Conservation (phyloP, 2,329 filamentous ascomycete species). For the Clarireedia monteithiana region DNA sequence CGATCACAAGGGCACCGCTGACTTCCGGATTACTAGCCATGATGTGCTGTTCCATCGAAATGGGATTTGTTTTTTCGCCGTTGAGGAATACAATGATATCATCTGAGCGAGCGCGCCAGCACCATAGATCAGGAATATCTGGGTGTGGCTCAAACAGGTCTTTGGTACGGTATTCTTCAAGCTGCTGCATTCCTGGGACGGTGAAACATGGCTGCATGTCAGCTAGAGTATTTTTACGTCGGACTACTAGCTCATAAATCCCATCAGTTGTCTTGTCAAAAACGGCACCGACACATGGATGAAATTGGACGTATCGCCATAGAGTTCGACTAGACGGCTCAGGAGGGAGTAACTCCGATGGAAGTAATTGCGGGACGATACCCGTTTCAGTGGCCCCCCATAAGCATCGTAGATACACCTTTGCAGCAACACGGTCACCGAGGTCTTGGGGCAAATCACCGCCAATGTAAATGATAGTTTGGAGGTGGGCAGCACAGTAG, state of each 20-base stretch:
- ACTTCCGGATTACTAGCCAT: constrained; percentile 23
- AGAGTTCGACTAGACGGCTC: background rate
- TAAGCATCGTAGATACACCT: background rate
- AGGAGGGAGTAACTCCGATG: background rate
- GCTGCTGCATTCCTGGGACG: constrained; percentile 26
- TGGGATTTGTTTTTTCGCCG: constrained; percentile 37
- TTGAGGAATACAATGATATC: constrained; percentile 36
- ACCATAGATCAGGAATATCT: constrained; percentile 27
- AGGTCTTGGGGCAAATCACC: constrained; percentile 3
- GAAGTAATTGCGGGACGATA: background rate
- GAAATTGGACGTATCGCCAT: background rate
- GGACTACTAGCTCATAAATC: background rate
- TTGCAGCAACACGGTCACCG: constrained; percentile 1
- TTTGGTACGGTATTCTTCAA: constrained; percentile 28
- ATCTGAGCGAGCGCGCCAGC: constrained; percentile 31
- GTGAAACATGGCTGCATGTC: constrained; percentile 5
- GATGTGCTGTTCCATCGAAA: constrained; percentile 12
- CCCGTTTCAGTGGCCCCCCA: background rate
- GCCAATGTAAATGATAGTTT: background rate
- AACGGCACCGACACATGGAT: background rate
- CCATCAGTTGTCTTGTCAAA: background rate
- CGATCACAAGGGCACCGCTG: constrained; percentile 27
- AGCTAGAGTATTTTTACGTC: background rate
- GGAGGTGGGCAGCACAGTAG: background rate
- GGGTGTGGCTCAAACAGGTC: constrained; percentile 32